These are phyloP conservation scores for Starmerella geochares DNA, from an alignment of 805 yeast species.

Conservation along the genomic window DNA sequence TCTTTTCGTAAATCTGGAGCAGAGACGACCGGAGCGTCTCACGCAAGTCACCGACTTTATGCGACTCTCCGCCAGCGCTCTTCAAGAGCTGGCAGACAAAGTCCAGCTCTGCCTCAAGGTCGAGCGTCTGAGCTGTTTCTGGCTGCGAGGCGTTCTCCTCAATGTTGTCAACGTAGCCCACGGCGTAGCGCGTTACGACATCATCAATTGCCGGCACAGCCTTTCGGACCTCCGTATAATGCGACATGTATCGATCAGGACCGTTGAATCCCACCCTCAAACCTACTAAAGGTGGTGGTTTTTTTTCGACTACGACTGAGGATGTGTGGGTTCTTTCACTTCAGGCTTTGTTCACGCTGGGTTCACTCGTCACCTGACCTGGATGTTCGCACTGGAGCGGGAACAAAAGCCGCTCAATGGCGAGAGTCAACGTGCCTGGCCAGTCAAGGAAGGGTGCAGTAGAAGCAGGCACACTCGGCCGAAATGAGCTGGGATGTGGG, in stretches of 20 bases:
- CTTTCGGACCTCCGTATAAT: slow-evolving; percentile 53
- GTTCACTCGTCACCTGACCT: background rate
- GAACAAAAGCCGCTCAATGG: background rate
- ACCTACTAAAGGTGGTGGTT: background rate
- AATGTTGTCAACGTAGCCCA: slow-evolving; percentile 76
- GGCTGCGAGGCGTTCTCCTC: slow-evolving; percentile 71
- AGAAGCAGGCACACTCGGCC: too few species aligned
- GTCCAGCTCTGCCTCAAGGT: slow-evolving; percentile 54
- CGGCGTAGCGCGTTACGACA: slow-evolving; percentile 80
- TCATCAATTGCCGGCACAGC: slow-evolving; percentile 82
- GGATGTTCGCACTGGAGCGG: background rate
- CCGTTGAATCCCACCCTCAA: background rate
- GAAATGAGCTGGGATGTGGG: slow-evolving; percentile 17
- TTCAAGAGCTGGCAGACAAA: slow-evolving; percentile 56
- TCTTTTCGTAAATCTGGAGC: slow-evolving; percentile 42
- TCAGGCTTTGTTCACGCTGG: background rate
- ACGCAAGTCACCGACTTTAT: slow-evolving; percentile 48
- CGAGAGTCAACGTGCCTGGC: background rate
- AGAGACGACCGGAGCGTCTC: slow-evolving; percentile 40
- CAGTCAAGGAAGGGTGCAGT: too few species aligned
- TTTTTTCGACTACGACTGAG: too few species aligned
- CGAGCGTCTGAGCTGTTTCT: slow-evolving; percentile 63
- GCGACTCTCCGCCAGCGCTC: slow-evolving; percentile 72
- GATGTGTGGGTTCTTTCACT: background rate
- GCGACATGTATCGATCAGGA: slow-evolving; percentile 12